Evolutionary conservation across 371 early-diverging fungal species (phyloP), one percentile per base, ranked within the genome.

Genomic region (Mucor mucedo): DNA sequence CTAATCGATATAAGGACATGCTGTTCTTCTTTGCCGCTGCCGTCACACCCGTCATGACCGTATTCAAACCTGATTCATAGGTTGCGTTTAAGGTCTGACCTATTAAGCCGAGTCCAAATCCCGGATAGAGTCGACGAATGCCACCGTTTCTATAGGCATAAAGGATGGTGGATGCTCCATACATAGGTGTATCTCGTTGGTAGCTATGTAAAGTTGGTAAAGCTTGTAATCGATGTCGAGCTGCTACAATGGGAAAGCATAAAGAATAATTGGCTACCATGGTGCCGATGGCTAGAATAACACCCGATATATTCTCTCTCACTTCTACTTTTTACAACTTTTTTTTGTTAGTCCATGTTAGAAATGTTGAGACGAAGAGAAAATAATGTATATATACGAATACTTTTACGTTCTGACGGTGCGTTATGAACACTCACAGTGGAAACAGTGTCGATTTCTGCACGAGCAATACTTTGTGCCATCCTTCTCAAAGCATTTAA

Each of bases 221-320:
- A 4, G 77, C 76, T 47, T 80, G 78, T 8, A 69, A 65, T 13
- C 84, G 71, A 63, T 87, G 84, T 8, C 87, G 69, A 5, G 81
- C 79, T 7, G 82, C 87, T 29, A 87, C 84, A 50, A 85, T 78
- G 0, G 87, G 87, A 50, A 84, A 87, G 50, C 85, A 82, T 2
- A 85, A 61, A 2, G 79, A 75, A 41, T 87, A 85, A 61, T 87
- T 87, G 61, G 82, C 75, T 2, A 84, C 76, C 79, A 87, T 73
- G 5, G 84, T 78, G 2, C 83, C 77, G 42, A 85, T 80, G 0
- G 84, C 84, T 4, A 87, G 69, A 14, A 71, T 69, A 28, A 83
- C 79, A 1, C 80, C 82, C 13, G 79, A 76, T 42, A 82, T 70
- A 58, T 78, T 84, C 44, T 87, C 85, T 29, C 73, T 71, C 2